Evolutionary conservation across 371 early-diverging fungal genomes (phyloP).

Genomic region (Mucor lusitanicus): DNA sequence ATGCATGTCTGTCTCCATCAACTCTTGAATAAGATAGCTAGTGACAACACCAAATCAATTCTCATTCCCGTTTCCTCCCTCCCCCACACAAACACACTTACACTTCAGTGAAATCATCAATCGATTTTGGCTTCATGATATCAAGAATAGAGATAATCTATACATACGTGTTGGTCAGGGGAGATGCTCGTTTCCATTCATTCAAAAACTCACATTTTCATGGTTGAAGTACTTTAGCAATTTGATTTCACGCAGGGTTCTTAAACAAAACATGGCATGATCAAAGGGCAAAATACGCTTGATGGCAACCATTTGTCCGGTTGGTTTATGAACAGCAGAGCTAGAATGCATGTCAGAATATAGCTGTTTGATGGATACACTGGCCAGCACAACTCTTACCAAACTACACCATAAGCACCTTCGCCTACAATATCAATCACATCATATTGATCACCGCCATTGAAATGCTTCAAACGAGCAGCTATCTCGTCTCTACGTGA

Average conservation of each 20-base stretch:
- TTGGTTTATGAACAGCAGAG: slow-evolving; percentile 80
- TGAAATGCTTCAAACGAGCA: slow-evolving; percentile 56
- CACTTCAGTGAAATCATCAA: slow-evolving; percentile 88
- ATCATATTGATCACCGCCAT: slow-evolving; percentile 64
- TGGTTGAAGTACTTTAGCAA: slow-evolving; percentile 87
- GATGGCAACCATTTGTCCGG: slow-evolving; percentile 91
- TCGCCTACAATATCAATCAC: slow-evolving; percentile 63
- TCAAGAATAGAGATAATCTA: slow-evolving; percentile 91
- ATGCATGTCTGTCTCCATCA: slow-evolving; percentile 99
- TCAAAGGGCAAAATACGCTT: slow-evolving; percentile 91
- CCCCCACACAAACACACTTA: slow-evolving; percentile 25
- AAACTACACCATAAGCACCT: slow-evolving; percentile 70
- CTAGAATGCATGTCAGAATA: slow-evolving; percentile 36
- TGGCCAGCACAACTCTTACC: no score
- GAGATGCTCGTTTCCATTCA: no score
- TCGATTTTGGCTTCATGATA: slow-evolving; percentile 76
- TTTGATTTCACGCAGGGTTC: slow-evolving; percentile 89
- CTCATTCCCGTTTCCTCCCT: neutral
- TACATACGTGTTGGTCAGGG: neutral
- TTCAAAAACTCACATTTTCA: slow-evolving; percentile 62
- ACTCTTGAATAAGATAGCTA: slow-evolving; percentile 72
- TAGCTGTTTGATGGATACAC: neutral
- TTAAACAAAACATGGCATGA: slow-evolving; percentile 85
- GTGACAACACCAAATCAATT: neutral
- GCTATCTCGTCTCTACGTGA: slow-evolving; percentile 40